Evolutionary conservation across 2,329 filamentous ascomycete species (phyloP).

Genomic region (Chaetomium strumarium): DNA sequence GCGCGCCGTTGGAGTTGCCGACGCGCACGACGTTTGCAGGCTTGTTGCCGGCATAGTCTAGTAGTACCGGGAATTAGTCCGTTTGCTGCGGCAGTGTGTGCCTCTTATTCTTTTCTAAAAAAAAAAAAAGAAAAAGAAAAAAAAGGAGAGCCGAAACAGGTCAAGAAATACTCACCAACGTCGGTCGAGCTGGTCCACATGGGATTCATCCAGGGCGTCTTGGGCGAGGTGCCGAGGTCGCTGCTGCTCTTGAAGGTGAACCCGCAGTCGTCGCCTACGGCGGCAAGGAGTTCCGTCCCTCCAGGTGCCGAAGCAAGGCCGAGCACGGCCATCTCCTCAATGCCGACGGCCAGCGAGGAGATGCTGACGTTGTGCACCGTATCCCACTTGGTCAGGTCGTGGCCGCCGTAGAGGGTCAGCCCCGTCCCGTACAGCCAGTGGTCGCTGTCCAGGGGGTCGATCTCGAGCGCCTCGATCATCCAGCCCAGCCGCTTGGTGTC

Average conservation of each 20-base stretch:
- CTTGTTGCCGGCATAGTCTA: slow-evolving; percentile 43
- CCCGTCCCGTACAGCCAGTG: slow-evolving; percentile 59
- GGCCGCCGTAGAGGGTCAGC: slow-evolving; percentile 34
- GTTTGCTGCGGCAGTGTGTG: background rate
- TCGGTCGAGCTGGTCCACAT: slow-evolving; percentile 40
- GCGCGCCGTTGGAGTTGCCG: slow-evolving; percentile 39
- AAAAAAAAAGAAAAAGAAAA: no score
- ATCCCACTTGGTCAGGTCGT: slow-evolving; percentile 52
- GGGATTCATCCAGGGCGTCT: slow-evolving; percentile 41
- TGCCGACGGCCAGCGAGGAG: slow-evolving; percentile 46
- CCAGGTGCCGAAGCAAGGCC: slow-evolving; percentile 44
- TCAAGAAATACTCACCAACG: slow-evolving; percentile 29
- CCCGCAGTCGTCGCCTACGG: slow-evolving; percentile 46
- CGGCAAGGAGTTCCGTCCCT: slow-evolving; percentile 46
- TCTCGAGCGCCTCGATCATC: slow-evolving; percentile 56
- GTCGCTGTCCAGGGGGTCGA: slow-evolving; percentile 52
- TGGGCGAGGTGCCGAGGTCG: slow-evolving; percentile 37
- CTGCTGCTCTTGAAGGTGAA: slow-evolving; percentile 40
- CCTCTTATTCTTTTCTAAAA: no score
- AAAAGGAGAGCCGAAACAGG: no score
- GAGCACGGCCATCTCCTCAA: slow-evolving; percentile 48
- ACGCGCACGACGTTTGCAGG: slow-evolving; percentile 43
- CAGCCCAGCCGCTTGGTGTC: slow-evolving; percentile 50
- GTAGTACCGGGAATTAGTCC: background rate
- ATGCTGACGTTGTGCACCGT: slow-evolving; percentile 42